Conservation (phyloP, 352 stramenopile genomes). For the Phytopythium ostracodes region DNA sequence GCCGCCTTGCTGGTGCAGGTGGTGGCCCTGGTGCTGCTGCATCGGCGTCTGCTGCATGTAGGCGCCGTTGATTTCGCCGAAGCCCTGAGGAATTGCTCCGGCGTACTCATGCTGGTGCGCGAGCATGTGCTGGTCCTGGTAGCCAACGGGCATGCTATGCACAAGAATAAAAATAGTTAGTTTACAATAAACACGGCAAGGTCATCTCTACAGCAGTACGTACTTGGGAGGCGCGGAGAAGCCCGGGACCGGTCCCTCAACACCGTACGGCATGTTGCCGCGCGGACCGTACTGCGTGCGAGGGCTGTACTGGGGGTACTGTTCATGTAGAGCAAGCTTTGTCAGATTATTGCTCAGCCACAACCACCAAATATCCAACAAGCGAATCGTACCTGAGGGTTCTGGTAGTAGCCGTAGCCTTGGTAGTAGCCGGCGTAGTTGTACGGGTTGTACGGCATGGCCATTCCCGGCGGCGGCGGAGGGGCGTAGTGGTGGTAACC, state of each 20-base stretch:
- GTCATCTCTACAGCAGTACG: neutral
- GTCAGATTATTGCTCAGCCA: neutral
- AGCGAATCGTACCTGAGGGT: conserved; percentile 51
- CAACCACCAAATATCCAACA: neutral
- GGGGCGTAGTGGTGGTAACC: conserved; percentile 84
- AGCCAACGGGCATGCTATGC: conserved; percentile 60
- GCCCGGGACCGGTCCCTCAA: conserved; percentile 73
- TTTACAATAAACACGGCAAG: neutral
- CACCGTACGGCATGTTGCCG: conserved; percentile 79
- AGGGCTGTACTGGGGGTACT: conserved; percentile 86
- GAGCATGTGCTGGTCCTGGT: conserved; percentile 83
- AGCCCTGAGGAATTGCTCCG: conserved; percentile 67
- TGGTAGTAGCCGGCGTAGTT: conserved; percentile 86
- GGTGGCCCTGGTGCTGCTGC: conserved; percentile 43
- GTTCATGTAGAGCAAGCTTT: conserved; percentile 1
- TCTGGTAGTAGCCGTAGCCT: conserved; percentile 87
- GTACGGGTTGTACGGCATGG: conserved; percentile 86
- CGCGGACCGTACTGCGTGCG: conserved; percentile 82
- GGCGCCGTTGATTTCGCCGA: conserved; percentile 75
- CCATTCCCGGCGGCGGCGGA: conserved; percentile 81
- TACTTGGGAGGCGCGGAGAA: conserved; percentile 75
- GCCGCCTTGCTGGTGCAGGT: conserved; percentile 50
- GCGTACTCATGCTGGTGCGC: conserved; percentile 80
- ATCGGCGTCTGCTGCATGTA: conserved; percentile 68
- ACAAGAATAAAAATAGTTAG: conserved; percentile 4